A percentile compares a stretch with the other conserved stretches of the same genome.
These are phyloP conservation scores for Hagleromyces aurorensis DNA, from an alignment of 805 yeast species.

Conservation along the genomic window DNA sequence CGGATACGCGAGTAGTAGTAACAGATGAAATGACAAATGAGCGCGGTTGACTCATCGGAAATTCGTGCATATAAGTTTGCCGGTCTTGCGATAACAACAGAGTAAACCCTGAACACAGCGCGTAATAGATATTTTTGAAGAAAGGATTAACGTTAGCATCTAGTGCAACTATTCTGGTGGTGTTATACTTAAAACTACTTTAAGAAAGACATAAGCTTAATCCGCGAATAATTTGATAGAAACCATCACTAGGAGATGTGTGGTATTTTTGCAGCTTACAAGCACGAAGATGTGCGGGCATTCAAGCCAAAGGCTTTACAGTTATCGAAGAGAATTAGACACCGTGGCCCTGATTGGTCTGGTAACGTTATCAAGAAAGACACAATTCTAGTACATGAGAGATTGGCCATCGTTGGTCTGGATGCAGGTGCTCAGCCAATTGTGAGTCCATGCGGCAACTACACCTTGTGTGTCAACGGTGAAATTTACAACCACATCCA, in stretches of 20 bases:
- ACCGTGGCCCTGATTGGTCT: conserved; percentile 99
- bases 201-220: no score
- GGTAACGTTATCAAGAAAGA: conserved; percentile 76
- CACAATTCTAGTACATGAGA: conserved; percentile 87
- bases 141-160: no score
- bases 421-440: conserved; percentile 99
- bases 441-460: conserved; percentile 65
- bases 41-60: no score
- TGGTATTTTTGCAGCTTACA: conserved; percentile 94
- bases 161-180: no score
- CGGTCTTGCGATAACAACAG: no score
- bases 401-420: conserved; percentile 94
- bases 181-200: no score
- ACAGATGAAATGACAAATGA: no score
- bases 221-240: neutral
- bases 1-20: no score
- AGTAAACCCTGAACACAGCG: no score
- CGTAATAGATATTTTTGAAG: no score
- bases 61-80: no score
- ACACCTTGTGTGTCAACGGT: conserved; percentile 84
- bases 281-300: conserved; percentile 66
- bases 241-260: conserved; percentile 52
- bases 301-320: conserved; percentile 87
- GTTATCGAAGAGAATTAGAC: conserved; percentile 87
- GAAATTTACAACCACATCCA: conserved; percentile 96